Conservation (phyloP, 1,284 basidiomycete genomes). For the Singerocomus rubriflavus region DNA sequence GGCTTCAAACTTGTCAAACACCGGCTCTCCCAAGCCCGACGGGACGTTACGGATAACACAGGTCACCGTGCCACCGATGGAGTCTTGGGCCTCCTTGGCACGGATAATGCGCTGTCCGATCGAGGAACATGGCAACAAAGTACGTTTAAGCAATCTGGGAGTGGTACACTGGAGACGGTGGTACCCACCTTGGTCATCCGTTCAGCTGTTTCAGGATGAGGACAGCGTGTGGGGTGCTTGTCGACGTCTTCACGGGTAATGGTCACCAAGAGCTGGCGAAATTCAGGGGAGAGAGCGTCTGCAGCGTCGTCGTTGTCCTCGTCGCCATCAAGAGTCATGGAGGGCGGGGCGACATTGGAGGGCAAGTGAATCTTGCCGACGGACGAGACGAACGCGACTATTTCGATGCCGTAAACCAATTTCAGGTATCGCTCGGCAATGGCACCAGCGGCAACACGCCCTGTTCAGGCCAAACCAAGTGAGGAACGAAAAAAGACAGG, state of each 20-base stretch:
- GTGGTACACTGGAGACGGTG: background rate
- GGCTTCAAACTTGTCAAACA: conserved; percentile 99
- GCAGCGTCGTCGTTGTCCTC: conserved; percentile 70
- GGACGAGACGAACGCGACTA: conserved; percentile 95
- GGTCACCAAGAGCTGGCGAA: conserved; percentile 74
- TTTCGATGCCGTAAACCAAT: conserved; percentile 86
- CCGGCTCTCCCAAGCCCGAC: conserved; percentile 92
- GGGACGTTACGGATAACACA: conserved; percentile 94
- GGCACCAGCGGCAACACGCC: conserved; percentile 95
- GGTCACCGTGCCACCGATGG: conserved; percentile 95
- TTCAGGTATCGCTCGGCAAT: conserved; percentile 97
- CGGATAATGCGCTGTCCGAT: conserved; percentile 79
- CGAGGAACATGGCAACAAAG: conserved; percentile 6
- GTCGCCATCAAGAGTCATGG: conserved; percentile 39
- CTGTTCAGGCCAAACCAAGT: conserved; percentile 37
- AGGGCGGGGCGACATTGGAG: conserved; percentile 42
- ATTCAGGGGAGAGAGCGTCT: conserved; percentile 83
- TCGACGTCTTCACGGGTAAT: conserved; percentile 91
- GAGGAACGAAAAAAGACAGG: conserved; percentile 4
- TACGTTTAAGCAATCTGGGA: conserved; percentile 7
- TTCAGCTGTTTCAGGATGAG: conserved; percentile 83
- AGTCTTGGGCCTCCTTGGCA: conserved; percentile 89
- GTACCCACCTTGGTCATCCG: conserved; percentile 80
- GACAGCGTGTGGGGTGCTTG: conserved; percentile 85
- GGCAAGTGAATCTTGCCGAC: conserved; percentile 92